phyloP scores from a whole-genome alignment of 73 alveolate species.

The Tetrahymena thermophila region DNA sequence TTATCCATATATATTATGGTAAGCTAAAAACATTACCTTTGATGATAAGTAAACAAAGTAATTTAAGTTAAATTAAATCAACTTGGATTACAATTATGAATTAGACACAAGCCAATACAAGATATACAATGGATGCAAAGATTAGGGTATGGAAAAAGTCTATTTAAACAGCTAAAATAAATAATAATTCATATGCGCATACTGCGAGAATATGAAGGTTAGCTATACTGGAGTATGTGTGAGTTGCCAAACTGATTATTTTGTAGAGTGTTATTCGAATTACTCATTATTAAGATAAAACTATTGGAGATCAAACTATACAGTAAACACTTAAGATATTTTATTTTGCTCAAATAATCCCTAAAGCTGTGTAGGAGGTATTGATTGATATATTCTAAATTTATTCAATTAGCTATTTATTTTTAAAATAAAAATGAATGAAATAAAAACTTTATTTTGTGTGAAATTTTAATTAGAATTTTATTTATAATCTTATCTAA shows the following conservation, averaged over 20 bases:
- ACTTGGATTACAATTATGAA: background rate
- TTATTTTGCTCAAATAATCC: background rate
- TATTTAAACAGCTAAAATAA: background rate
- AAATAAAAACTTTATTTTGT: too few relatives aligned
- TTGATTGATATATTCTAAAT: background rate
- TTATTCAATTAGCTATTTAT: too few relatives aligned
- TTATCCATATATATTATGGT: background rate
- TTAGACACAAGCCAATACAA: background rate
- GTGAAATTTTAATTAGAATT: too few relatives aligned
- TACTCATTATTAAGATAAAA: background rate
- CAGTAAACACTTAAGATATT: background rate
- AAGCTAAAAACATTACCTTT: background rate
- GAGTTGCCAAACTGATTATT: background rate
- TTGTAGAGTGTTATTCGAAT: background rate
- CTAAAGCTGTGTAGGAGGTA: background rate
- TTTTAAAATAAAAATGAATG: too few relatives aligned
- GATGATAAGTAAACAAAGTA: background rate
- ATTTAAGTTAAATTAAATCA: background rate
- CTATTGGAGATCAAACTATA: background rate
- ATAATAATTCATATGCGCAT: background rate
- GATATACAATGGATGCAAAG: background rate
- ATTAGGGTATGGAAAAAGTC: background rate
- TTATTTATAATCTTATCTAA: too few relatives aligned
- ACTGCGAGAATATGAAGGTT: background rate
- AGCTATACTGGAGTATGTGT: background rate